A percentile compares a stretch with the other conserved stretches of the same genome.
These are phyloP conservation scores for Dillenia suffruticosa DNA, from an alignment of 164 flowering plant species.

Conservation along the genomic window DNA sequence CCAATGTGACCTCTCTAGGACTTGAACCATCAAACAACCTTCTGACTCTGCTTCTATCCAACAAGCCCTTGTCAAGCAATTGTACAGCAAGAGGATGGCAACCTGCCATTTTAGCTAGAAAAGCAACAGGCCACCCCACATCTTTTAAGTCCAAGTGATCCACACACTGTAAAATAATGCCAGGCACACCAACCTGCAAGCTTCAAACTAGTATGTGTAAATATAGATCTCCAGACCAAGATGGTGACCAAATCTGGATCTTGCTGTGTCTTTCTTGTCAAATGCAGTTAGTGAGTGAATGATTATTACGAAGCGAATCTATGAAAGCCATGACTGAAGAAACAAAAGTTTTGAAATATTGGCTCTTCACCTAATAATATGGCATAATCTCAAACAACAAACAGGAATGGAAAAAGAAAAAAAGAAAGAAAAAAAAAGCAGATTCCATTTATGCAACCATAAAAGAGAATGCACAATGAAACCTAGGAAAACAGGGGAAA, in stretches of 20 bases:
- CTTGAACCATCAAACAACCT: slow-evolving; percentile 56
- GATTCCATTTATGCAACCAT: too few relatives aligned
- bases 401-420: neutral
- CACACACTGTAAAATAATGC: slow-evolving; percentile 58
- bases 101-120: slow-evolving; percentile 81
- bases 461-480: too few relatives aligned
- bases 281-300: too few relatives aligned
- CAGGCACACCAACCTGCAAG: slow-evolving; percentile 72
- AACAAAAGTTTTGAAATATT: too few relatives aligned
- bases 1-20: slow-evolving; percentile 74
- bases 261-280: too few relatives aligned
- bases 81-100: slow-evolving; percentile 66
- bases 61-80: slow-evolving; percentile 74
- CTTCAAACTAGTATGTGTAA: neutral
- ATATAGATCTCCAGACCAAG: too few relatives aligned
- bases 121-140: slow-evolving; percentile 73
- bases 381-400: neutral
- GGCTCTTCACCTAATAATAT: too few relatives aligned
- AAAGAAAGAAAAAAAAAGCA: neutral
- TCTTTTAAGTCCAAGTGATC: slow-evolving; percentile 70
- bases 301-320: too few relatives aligned
- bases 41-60: slow-evolving; percentile 60
- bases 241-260: too few relatives aligned
- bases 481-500: neutral
- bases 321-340: too few relatives aligned